Evolutionary conservation across 306 rosid genomes (phyloP).

Genomic region (Ziziphus jujuba): DNA sequence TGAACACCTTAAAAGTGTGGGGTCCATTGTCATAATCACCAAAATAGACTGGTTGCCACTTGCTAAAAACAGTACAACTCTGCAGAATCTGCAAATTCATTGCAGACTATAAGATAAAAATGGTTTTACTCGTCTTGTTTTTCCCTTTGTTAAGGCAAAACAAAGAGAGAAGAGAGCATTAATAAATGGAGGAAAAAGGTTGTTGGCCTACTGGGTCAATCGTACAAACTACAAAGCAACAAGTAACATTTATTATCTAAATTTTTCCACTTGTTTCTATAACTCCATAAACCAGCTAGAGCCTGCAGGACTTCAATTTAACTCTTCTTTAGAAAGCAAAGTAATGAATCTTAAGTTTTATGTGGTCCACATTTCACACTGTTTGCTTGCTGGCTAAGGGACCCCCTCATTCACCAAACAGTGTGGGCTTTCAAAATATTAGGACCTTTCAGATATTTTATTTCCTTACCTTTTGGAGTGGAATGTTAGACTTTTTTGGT

Average conservation of each 20-base stretch:
- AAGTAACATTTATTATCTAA: conserved; percentile 13
- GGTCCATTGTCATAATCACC: conserved; percentile 8
- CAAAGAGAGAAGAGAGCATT: too few relatives aligned
- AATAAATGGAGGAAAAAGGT: too few relatives aligned
- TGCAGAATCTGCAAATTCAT: too few relatives aligned
- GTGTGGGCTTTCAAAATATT: conserved; percentile 10
- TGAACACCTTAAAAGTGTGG: conserved; percentile 9
- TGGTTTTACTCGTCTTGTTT: too few relatives aligned
- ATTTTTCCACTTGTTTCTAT: conserved; percentile 15
- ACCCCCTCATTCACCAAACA: conserved; percentile 25
- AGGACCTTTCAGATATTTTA: neutral
- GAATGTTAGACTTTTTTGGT: too few relatives aligned
- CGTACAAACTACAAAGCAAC: conserved; percentile 11
- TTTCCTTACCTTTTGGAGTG: too few relatives aligned
- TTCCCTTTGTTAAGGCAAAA: neutral
- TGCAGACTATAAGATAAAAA: too few relatives aligned
- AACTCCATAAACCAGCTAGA: conserved; percentile 2
- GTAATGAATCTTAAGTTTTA: conserved; percentile 21
- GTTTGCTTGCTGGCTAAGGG: conserved; percentile 44
- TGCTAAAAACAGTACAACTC: too few relatives aligned
- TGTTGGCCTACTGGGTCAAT: conserved; percentile 1
- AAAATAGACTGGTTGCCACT: neutral
- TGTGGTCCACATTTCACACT: conserved; percentile 34
- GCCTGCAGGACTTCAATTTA: conserved; percentile 20
- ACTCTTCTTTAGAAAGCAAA: conserved; percentile 12